Conservation (phyloP, 108 stramenopile genomes). For the Fistulifera pelliculosa region DNA sequence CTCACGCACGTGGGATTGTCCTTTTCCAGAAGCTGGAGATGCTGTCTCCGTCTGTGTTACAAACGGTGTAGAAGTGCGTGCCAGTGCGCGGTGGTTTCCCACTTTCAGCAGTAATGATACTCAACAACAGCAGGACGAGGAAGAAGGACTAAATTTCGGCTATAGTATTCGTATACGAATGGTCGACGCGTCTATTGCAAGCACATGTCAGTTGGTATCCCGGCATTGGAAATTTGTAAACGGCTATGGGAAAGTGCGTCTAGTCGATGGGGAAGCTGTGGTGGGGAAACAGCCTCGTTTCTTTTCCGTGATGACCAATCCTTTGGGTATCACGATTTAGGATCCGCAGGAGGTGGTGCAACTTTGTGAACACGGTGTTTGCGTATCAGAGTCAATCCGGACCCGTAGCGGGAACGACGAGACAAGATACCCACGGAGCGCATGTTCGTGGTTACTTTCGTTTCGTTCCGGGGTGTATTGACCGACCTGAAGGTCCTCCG, state of each 20-base stretch:
- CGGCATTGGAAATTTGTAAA: constrained; percentile 11
- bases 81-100: constrained; percentile 18
- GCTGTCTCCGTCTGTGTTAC: constrained; percentile 3
- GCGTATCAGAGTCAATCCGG: constrained; percentile 14
- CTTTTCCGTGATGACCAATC: constrained; percentile 1
- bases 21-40: constrained; percentile 8
- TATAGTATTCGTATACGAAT: constrained; percentile 12
- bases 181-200: not conserved
- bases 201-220: constrained; percentile 9
- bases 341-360: constrained; percentile 8
- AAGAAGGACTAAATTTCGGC: constrained; percentile 9
- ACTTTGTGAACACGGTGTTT: not conserved
- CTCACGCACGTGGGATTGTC: constrained; percentile 1
- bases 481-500: not conserved
- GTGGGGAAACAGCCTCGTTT: constrained; percentile 12
- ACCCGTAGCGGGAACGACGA: constrained; percentile 11
- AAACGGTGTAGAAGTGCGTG: constrained; percentile 9
- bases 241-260: constrained; percentile 8
- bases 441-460: constrained; percentile 9
- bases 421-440: constrained; percentile 1
- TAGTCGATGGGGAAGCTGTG: constrained; percentile 6
- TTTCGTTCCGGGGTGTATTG: constrained; percentile 10
- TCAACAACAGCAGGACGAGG: not conserved
- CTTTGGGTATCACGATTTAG: constrained; percentile 5
- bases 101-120: not conserved